phyloP scores from a whole-genome alignment of 768 basidiomycete species.

The Hydnomerulius pinastri region DNA sequence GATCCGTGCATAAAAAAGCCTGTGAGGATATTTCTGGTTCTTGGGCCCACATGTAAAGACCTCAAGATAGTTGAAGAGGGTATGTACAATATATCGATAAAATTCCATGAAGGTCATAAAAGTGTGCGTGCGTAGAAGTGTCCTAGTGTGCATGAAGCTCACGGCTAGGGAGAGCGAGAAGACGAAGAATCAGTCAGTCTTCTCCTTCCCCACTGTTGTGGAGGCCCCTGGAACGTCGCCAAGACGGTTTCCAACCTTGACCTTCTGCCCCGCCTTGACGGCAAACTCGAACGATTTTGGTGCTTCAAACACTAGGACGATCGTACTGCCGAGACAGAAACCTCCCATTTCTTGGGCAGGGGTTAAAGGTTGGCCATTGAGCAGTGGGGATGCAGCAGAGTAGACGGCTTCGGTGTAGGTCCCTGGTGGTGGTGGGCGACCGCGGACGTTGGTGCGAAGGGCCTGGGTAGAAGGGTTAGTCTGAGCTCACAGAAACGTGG shows the following conservation, averaged over 20 bases:
- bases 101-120: conserved; percentile 10
- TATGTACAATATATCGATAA: conserved; percentile 15
- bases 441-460: conserved; percentile 87
- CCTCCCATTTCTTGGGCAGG: conserved; percentile 97
- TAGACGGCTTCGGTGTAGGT: conserved; percentile 94
- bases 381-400: conserved; percentile 74
- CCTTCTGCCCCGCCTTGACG: conserved; percentile 76
- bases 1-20: no score
- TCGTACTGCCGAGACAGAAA: conserved; percentile 92
- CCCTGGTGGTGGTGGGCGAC: conserved; percentile 71
- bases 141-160: not conserved
- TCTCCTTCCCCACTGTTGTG: conserved; percentile 33
- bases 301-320: conserved; percentile 96
- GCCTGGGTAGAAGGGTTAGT: conserved; percentile 44
- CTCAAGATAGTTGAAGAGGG: conserved; percentile 11
- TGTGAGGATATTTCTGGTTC: no score
- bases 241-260: conserved; percentile 82
- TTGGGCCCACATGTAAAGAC: no score
- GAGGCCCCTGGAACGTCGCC: conserved; percentile 49
- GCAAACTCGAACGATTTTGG: conserved; percentile 80
- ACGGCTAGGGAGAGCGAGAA: not conserved
- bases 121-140: not conserved
- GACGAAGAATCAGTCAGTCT: conserved; percentile 27
- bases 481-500: not conserved
- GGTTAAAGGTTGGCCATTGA: conserved; percentile 84